Conservation (phyloP, 2,329 filamentous ascomycete genomes). For the Cytospora piceae region DNA sequence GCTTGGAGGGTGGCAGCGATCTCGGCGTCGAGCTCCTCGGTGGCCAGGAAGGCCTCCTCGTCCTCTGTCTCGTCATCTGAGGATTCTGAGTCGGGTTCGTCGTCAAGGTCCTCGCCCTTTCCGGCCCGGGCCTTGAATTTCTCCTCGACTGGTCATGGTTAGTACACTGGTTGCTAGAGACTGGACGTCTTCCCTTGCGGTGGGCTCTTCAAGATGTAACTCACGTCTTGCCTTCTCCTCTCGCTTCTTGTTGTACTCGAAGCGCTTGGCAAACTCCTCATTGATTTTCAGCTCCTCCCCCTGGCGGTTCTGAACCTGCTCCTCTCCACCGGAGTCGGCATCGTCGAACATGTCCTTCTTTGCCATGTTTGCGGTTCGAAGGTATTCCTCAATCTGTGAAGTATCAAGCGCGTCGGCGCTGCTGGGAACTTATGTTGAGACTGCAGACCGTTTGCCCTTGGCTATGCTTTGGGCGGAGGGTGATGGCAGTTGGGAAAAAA, state of each 20-base stretch:
- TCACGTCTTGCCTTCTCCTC: slow-evolving; percentile 77
- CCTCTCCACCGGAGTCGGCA: slow-evolving; percentile 47
- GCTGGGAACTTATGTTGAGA: slow-evolving; percentile 4
- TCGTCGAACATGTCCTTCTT: slow-evolving; percentile 59
- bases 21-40: slow-evolving; percentile 81
- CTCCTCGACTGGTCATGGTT: slow-evolving; percentile 73
- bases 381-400: background rate
- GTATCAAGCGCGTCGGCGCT: background rate
- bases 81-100: slow-evolving; percentile 64
- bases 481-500: background rate
- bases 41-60: slow-evolving; percentile 85
- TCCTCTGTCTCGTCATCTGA: slow-evolving; percentile 82
- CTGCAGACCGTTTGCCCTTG: background rate
- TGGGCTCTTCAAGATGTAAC: slow-evolving; percentile 35
- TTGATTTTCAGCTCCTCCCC: slow-evolving; percentile 75
- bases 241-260: slow-evolving; percentile 97
- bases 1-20: slow-evolving; percentile 86
- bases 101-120: slow-evolving; percentile 51
- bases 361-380: slow-evolving; percentile 38
- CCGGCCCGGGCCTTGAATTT: slow-evolving; percentile 66
- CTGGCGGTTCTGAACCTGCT: slow-evolving; percentile 47
- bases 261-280: slow-evolving; percentile 82
- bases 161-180: background rate
- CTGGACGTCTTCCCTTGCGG: background rate
- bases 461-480: background rate